These are phyloP conservation scores for Solanum aculeatissimum DNA, from an alignment of 305 asterid genomes.

Conservation along the genomic window DNA sequence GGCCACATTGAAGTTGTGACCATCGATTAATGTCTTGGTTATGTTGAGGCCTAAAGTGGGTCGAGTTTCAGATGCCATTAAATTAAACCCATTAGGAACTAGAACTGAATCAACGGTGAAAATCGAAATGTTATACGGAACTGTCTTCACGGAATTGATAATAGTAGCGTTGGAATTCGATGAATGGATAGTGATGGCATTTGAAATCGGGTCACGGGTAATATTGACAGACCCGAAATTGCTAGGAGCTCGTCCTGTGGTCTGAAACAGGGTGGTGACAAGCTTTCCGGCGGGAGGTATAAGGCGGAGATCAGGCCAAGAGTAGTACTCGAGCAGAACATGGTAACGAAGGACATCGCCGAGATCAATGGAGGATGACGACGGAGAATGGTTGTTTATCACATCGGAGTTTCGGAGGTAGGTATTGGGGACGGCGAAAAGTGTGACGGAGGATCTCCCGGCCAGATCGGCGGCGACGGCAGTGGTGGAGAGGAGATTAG, in stretches of 20 bases:
- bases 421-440: slow-evolving; percentile 17
- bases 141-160: slow-evolving; percentile 18
- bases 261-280: slow-evolving; percentile 57
- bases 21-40: slow-evolving; percentile 35
- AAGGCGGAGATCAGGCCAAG: slow-evolving; percentile 46
- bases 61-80: slow-evolving; percentile 45
- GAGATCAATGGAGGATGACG: slow-evolving; percentile 14
- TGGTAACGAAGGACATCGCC: slow-evolving; percentile 81
- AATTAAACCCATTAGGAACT: slow-evolving; percentile 32
- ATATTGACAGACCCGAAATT: slow-evolving; percentile 48
- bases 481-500: slow-evolving; percentile 46
- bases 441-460: slow-evolving; percentile 11
- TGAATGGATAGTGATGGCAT: slow-evolving; percentile 32
- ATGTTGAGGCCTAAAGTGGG: slow-evolving; percentile 48
- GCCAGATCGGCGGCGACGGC: slow-evolving; percentile 36
- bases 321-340: slow-evolving; percentile 54
- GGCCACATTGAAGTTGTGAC: slow-evolving; percentile 46
- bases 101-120: slow-evolving; percentile 28
- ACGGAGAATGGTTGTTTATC: slow-evolving; percentile 5
- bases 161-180: slow-evolving; percentile 30
- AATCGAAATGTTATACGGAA: slow-evolving; percentile 33
- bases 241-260: slow-evolving; percentile 60
- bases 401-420: slow-evolving; percentile 27
- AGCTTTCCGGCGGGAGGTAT: slow-evolving; percentile 43
- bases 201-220: slow-evolving; percentile 12